Base-by-base conservation (phyloP, 345 rosid species). In the Lepidium aucheri region DNA sequence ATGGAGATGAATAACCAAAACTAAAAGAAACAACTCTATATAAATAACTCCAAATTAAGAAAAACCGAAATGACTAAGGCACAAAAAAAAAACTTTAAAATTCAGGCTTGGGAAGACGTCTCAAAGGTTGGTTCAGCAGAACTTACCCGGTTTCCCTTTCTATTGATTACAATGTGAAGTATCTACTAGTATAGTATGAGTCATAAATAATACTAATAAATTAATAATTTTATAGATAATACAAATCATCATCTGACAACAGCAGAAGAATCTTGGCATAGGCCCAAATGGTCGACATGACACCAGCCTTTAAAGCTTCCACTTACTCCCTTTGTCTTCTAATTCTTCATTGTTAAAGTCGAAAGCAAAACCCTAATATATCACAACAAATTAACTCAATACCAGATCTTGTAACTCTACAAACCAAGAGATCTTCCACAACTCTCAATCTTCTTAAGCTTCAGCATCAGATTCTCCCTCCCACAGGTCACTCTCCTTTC, bases 241-340 rank as follows among this genome's bases (percentile, higher is more conserved):
- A 39, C 35, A 54, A 63, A 63, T 9, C n/a, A 63, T 54, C 50
- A 36, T 54, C 58, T 71, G 69, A 71, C 75, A 63, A 39, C 6
- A 42, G 24, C 18, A 35, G 55, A 61, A 53, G 64, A 71, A 71
- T 71, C 75, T 63, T 46, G 64, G 56, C 44, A 45, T 17, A 53
- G 50, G 64, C 58, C 64, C 69, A 71, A 71, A 51, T 58, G 64
- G 3, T 54, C 12, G 75, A 71, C 75, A 71, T 69, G 69, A 63
- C 65, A 71, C 18, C 11, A 55, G 12, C 63, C 63, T 39, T 71
- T 6, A 38, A 47, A 38, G 75, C 52, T 55, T 63, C 69, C 75
- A 71, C 75, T 71, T 38, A 38, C 63, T 55, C 47, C 41, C 17
- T 30, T 63, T 30, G 69, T 63, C 64, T 71, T 69, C 20, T 30